A percentile compares a stretch with the other conserved stretches of the same genome.
phyloP scores from a whole-genome alignment of 805 yeast species.

The Candida nanaspora region DNA sequence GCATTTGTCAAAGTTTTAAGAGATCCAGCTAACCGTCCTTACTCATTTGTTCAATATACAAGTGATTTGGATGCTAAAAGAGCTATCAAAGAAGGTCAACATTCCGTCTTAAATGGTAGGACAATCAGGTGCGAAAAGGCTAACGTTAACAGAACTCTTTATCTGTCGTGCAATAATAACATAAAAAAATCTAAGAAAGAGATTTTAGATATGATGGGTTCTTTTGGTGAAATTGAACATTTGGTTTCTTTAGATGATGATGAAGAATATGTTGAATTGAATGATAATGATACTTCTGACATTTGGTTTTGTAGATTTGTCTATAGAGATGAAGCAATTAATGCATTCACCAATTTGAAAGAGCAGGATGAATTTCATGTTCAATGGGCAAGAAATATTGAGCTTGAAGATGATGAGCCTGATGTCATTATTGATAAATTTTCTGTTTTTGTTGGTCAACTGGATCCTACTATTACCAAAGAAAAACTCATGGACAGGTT shows the following conservation, averaged over 20 bases:
- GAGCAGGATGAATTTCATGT: constrained; percentile 48
- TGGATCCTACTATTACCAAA: constrained; percentile 47
- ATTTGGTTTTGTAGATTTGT: constrained; percentile 76
- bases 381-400: constrained; percentile 86
- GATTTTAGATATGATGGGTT: constrained; percentile 32
- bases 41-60: constrained; percentile 85
- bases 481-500: constrained; percentile 54
- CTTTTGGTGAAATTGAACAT: constrained; percentile 75
- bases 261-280: constrained; percentile 6
- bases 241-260: constrained; percentile 25
- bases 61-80: constrained; percentile 59
- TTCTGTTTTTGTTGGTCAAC: constrained; percentile 76
- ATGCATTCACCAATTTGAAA: constrained; percentile 69
- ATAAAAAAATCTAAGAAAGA: constrained; percentile 16
- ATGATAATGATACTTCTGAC: constrained; percentile 8
- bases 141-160: constrained; percentile 81
- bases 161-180: constrained; percentile 33
- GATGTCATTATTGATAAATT: constrained; percentile 53
- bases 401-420: constrained; percentile 31
- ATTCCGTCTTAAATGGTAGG: constrained; percentile 63
- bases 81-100: constrained; percentile 67
- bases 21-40: constrained; percentile 78
- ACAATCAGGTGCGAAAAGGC: constrained; percentile 85
- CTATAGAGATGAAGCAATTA: constrained; percentile 80
- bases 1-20: constrained; percentile 74